Conservation (phyloP, 352 stramenopile species). For the Globisporangium recalcitrans region DNA sequence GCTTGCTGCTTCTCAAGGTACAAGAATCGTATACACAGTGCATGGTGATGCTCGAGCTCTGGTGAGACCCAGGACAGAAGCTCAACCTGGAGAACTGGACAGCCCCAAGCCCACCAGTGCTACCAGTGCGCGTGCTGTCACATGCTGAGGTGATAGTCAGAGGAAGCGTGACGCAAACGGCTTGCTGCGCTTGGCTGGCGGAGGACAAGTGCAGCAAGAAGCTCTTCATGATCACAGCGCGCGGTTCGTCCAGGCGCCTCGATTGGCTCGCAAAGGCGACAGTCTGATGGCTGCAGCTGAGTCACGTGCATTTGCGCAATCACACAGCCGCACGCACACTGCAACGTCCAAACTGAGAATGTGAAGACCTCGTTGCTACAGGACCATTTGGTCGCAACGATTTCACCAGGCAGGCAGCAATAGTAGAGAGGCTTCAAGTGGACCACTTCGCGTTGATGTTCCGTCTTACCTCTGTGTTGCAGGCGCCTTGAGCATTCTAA, state of each 20-base stretch:
- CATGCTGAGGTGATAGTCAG: neutral
- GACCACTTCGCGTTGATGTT: too few species aligned
- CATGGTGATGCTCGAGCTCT: too few species aligned
- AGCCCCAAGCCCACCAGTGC: too few species aligned
- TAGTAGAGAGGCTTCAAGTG: too few species aligned
- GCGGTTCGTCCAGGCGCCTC: neutral
- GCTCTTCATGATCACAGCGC: neutral
- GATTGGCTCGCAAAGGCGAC: neutral
- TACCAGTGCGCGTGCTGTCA: neutral
- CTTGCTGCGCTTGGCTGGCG: neutral
- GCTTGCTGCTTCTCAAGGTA: too few species aligned
- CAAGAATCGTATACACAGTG: too few species aligned
- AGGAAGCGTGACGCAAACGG: neutral
- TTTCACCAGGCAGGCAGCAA: too few species aligned
- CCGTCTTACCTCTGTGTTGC: too few species aligned
- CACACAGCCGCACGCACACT: neutral
- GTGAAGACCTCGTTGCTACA: constrained; percentile 5
- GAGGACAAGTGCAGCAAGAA: neutral
- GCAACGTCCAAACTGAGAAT: neutral
- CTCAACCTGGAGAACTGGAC: too few species aligned
- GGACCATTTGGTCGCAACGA: neutral
- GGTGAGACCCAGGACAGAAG: too few species aligned
- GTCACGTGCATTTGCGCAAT: constrained; percentile 3
- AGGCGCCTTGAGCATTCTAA: too few species aligned
- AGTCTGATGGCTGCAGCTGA: neutral